Base-by-base conservation (phyloP, 768 basidiomycete species). In the Neoboletus brunneissimus region DNA sequence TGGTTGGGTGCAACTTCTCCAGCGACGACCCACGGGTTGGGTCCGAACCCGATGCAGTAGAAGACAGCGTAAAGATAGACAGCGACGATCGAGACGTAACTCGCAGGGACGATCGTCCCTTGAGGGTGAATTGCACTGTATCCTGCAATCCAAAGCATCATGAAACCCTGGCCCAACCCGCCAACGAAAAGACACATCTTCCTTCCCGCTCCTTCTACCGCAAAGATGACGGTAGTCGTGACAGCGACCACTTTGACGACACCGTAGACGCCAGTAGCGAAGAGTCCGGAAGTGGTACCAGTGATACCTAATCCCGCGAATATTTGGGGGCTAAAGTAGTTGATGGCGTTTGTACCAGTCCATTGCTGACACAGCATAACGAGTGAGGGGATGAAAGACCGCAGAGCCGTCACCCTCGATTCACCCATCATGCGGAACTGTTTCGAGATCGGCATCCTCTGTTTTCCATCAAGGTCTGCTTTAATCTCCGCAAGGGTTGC, bases 271-370 rank as follows among this genome's bases (percentile, higher is more conserved):
- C 82, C 82, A 6, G 82, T 82, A 4, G 82, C 81, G 38, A 83
- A 75, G 8, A 84, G 69, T 18, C 72, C 75, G 5, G 78, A 67
- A 8, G 62, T 73, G 25, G 71, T 76, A 4, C 78, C 76, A 1
- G 69, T 72, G 23, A 82, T 75, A 2, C 82, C 82, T 16, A 83
- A 69, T 37, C 67, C 67, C 4, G 75, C 74, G 58, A 84, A 83
- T 57, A 83, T 79, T 40, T 75, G 63, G 0, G 82, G 82, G 58
- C 77, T 77, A 56, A 76, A 84, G 60, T 83, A 83, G 62, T 81
- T 81, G 62, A 83, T 79, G 3, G 80, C 75, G 58, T 83, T 82
- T 13, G 79, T 79, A 15, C 82, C 82, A 0, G 78, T 81, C 76
- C 79, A 80, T 64, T 82, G 74, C 40, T 70, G 68, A 64, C 76